phyloP scores from a whole-genome alignment of 495 filamentous ascomycete genomes.

The Tuber indicum region DNA sequence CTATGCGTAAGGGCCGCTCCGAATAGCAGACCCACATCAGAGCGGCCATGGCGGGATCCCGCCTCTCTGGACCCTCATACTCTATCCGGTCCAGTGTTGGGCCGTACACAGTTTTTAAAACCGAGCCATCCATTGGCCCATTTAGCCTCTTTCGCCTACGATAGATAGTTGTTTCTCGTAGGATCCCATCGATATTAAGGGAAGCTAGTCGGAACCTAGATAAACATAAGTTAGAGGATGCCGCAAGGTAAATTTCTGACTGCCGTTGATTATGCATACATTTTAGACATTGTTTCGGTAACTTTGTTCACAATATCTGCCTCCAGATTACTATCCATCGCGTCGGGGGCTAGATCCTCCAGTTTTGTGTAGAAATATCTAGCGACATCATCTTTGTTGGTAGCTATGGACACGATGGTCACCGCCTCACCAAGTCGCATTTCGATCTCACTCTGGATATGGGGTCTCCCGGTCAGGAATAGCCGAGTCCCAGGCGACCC shows the following conservation, averaged over 20 bases:
- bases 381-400: too few relatives aligned
- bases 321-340: too few relatives aligned
- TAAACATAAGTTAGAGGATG: neutral
- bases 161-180: neutral
- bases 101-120: neutral
- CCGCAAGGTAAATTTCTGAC: neutral
- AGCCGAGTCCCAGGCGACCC: neutral
- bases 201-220: neutral
- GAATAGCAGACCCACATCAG: neutral
- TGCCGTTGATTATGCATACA: neutral
- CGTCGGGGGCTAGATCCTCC: too few relatives aligned
- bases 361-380: too few relatives aligned
- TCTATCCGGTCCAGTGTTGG: neutral
- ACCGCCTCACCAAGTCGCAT: too few relatives aligned
- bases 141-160: neutral
- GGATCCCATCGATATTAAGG: neutral
- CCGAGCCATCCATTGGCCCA: neutral
- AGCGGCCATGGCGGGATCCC: neutral
- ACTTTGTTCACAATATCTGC: neutral
- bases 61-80: neutral
- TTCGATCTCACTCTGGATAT: too few relatives aligned
- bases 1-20: neutral
- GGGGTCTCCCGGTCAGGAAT: too few relatives aligned
- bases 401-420: too few relatives aligned
- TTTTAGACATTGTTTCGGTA: neutral